phyloP scores from a whole-genome alignment of 2,329 filamentous ascomycete genomes.

The Aspergillus sp. region DNA sequence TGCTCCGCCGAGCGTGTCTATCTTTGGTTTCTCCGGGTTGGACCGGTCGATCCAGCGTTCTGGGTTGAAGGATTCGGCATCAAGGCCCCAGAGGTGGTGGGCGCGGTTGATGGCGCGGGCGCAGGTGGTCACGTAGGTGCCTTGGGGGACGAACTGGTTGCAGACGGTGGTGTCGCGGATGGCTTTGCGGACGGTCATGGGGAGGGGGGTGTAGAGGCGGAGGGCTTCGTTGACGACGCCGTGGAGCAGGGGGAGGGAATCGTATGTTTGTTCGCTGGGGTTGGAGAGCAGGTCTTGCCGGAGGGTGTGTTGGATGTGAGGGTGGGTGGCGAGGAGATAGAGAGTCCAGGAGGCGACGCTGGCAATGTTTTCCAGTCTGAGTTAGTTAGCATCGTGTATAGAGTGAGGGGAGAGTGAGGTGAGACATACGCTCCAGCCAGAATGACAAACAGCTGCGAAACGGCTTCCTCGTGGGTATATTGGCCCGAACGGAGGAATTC shows the following conservation, averaged over 20 bases:
- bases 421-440: too few relatives aligned
- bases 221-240: constrained; percentile 50
- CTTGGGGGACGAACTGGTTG: constrained; percentile 36
- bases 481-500: too few relatives aligned
- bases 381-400: too few relatives aligned
- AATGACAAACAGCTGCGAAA: too few relatives aligned
- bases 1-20: constrained; percentile 37
- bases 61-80: constrained; percentile 33
- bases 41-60: constrained; percentile 23
- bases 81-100: constrained; percentile 26
- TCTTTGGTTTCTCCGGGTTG: constrained; percentile 24
- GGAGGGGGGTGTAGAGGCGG: constrained; percentile 46
- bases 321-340: too few relatives aligned
- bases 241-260: constrained; percentile 41
- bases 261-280: constrained; percentile 18
- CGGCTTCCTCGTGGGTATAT: too few relatives aligned
- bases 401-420: too few relatives aligned
- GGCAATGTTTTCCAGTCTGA: too few relatives aligned
- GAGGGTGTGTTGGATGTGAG: too few relatives aligned
- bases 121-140: constrained; percentile 26
- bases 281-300: too few relatives aligned
- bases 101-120: constrained; percentile 27
- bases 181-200: constrained; percentile 20
- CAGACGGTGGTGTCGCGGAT: constrained; percentile 18
- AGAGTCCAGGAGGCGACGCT: too few relatives aligned